Conservation (phyloP, 768 basidiomycete species). For the Mycena leptocephala region DNA sequence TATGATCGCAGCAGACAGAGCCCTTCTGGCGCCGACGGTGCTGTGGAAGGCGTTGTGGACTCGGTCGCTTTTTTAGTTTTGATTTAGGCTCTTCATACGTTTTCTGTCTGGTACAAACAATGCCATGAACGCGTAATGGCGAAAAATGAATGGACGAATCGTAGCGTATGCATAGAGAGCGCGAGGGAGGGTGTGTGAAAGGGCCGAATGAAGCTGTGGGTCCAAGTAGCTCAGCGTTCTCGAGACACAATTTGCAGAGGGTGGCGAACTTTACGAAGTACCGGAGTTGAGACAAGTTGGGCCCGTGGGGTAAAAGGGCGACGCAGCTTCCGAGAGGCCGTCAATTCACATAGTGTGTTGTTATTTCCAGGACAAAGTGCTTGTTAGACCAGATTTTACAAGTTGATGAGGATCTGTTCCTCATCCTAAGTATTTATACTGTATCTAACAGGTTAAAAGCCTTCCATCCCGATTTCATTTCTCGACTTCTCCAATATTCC, state of each 20-base stretch:
- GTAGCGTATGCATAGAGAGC: slow-evolving; percentile 11
- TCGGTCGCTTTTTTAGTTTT: slow-evolving; percentile 15
- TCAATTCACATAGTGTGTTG: too few species aligned
- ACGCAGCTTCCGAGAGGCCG: not conserved
- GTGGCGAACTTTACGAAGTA: not conserved
- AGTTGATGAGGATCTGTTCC: too few species aligned
- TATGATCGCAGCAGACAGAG: slow-evolving; percentile 36
- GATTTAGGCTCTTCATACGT: not conserved
- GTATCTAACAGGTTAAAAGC: too few species aligned
- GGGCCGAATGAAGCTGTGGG: not conserved
- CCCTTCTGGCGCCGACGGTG: slow-evolving; percentile 24
- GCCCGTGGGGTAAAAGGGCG: too few species aligned
- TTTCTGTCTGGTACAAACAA: not conserved
- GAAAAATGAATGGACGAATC: slow-evolving; percentile 4
- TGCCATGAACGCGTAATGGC: not conserved
- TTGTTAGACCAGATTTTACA: too few species aligned
- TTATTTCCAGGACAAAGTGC: too few species aligned
- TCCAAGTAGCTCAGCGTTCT: slow-evolving; percentile 2
- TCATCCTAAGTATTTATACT: too few species aligned
- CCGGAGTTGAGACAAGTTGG: not conserved
- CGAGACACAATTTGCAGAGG: slow-evolving; percentile 8
- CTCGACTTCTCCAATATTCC: too few species aligned
- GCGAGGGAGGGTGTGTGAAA: too few species aligned
- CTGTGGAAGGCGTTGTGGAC: slow-evolving; percentile 23
- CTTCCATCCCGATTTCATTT: too few species aligned